Evolutionary conservation across 495 filamentous ascomycete species (phyloP).

Genomic region (Neurospora terricola): DNA sequence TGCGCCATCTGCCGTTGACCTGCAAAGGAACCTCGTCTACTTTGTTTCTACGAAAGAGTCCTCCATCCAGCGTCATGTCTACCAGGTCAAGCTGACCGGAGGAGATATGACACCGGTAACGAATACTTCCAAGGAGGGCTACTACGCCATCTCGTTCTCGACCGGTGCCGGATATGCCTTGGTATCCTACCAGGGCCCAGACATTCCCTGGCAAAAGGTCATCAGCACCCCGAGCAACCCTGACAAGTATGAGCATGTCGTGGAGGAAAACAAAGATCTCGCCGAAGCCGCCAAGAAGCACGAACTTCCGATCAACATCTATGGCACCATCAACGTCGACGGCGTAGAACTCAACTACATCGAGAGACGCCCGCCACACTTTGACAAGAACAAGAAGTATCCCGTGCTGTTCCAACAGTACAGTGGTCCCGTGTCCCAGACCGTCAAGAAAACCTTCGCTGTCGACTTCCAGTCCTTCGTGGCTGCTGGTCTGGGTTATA

Average conservation of each 20-base stretch:
- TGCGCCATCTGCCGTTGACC: constrained; percentile 80
- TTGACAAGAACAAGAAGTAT: constrained; percentile 75
- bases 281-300: constrained; percentile 58
- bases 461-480: constrained; percentile 90
- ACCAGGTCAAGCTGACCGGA: constrained; percentile 73
- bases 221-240: constrained; percentile 68
- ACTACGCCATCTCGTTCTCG: constrained; percentile 80
- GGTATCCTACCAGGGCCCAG: constrained; percentile 72
- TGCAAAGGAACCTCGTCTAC: constrained; percentile 77
- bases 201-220: constrained; percentile 86
- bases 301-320: constrained; percentile 76
- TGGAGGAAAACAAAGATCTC: constrained; percentile 70
- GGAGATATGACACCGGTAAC: constrained; percentile 63
- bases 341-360: constrained; percentile 70
- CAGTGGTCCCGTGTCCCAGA: constrained; percentile 82
- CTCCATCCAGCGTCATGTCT: constrained; percentile 82
- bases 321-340: constrained; percentile 68
- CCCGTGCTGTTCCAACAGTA: constrained; percentile 93
- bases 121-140: constrained; percentile 68
- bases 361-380: constrained; percentile 84
- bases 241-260: constrained; percentile 49
- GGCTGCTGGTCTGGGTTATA: constrained; percentile 77
- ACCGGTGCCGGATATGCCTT: constrained; percentile 69
- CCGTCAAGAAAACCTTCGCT: constrained; percentile 67
- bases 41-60: constrained; percentile 81